These are phyloP conservation scores for Malus fusca DNA, from an alignment of 306 rosid genomes.

Conservation along the genomic window DNA sequence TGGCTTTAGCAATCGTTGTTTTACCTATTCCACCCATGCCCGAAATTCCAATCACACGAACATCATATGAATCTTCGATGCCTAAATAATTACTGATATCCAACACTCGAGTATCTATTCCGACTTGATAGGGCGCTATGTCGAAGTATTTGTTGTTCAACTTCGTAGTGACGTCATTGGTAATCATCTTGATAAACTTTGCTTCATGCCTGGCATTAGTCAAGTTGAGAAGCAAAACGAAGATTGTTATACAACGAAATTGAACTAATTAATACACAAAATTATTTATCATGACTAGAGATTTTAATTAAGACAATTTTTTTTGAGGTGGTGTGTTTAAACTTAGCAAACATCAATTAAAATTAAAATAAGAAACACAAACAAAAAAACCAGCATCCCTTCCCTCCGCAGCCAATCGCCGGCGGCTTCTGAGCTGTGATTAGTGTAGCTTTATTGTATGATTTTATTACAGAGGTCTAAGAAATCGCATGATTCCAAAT, in stretches of 20 bases:
- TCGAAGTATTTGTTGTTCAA: background rate
- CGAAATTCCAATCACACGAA: background rate
- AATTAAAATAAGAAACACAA: too few relatives aligned
- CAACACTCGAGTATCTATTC: background rate
- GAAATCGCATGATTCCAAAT: too few relatives aligned
- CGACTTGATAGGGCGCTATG: background rate
- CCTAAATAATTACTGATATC: background rate
- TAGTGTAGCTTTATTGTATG: too few relatives aligned
- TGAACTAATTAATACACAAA: too few relatives aligned
- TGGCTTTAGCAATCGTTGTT: constrained; percentile 17
- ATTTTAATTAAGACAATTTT: too few relatives aligned
- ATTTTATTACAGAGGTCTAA: too few relatives aligned
- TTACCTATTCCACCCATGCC: constrained; percentile 24
- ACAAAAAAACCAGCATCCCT: too few relatives aligned
- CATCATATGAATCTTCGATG: background rate
- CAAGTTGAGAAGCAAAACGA: background rate
- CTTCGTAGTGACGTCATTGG: background rate
- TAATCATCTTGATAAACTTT: background rate
- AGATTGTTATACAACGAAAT: background rate
- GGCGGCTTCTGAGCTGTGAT: too few relatives aligned
- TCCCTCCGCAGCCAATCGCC: too few relatives aligned
- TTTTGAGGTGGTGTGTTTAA: too few relatives aligned
- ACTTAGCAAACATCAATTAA: too few relatives aligned
- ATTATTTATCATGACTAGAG: too few relatives aligned
- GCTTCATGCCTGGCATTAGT: constrained; percentile 8